phyloP scores from a whole-genome alignment of 2,329 filamentous ascomycete genomes.

The Zasmidium citrigriseum region DNA sequence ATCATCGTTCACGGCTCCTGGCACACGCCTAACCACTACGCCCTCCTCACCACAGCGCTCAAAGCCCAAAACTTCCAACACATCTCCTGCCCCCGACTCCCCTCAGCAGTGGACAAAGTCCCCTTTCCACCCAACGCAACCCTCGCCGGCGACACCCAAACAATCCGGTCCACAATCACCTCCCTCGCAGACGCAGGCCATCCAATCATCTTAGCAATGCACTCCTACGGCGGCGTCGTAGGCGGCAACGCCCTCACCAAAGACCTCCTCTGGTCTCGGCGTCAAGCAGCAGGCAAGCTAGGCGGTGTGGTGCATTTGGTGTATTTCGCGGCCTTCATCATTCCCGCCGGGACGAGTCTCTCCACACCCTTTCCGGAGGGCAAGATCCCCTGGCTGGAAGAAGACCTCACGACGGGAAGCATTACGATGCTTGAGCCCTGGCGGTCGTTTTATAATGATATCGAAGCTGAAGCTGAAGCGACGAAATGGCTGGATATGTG shows the following conservation, averaged over 20 bases:
- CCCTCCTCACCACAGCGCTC: constrained; percentile 18
- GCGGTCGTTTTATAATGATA: neutral
- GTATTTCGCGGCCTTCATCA: constrained; percentile 38
- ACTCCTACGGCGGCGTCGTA: constrained; percentile 40
- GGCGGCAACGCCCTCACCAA: constrained; percentile 35
- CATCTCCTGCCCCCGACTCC: neutral
- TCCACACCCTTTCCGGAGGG: neutral
- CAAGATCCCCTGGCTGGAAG: neutral
- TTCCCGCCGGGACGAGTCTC: constrained; percentile 3
- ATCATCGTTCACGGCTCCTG: constrained; percentile 29
- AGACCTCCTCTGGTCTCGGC: constrained; percentile 32
- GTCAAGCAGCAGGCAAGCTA: constrained; percentile 27
- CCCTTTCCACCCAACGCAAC: neutral
- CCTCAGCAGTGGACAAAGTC: neutral
- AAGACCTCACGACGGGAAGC: neutral
- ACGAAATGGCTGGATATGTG: neutral
- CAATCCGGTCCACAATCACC: constrained; percentile 1
- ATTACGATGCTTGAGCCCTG: constrained; percentile 1
- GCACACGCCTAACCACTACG: constrained; percentile 22
- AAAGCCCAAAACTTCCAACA: constrained; percentile 1
- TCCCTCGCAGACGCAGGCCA: constrained; percentile 17
- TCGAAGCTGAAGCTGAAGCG: constrained; percentile 1
- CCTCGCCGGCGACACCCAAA: constrained; percentile 6
- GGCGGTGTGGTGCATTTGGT: constrained; percentile 39
- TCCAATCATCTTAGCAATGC: constrained; percentile 35